Percentiles rank a stretch among this genome's conserved stretches.
Evolutionary conservation across 1,284 basidiomycete species (phyloP).

Genomic region (Cryptococcus deneoformans): DNA sequence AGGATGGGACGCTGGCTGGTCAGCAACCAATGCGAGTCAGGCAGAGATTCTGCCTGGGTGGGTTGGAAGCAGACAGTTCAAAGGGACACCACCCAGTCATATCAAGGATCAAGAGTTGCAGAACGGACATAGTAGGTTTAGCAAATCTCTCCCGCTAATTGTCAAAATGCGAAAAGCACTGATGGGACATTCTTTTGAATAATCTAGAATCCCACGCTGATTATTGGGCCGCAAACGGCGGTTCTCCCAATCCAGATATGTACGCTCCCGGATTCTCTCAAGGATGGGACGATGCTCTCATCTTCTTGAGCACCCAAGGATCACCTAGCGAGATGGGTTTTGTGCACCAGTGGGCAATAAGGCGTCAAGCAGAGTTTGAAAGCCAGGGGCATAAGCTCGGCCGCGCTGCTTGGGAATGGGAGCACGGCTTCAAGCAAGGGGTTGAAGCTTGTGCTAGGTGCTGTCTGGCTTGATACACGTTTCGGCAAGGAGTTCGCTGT

Average conservation of each 20-base stretch:
- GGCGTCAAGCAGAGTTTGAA: conserved; percentile 55
- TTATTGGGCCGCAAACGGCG: conserved; percentile 59
- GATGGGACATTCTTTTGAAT: background rate
- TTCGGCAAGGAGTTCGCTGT: no score
- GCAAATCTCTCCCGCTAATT: background rate
- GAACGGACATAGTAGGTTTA: conserved; percentile 52
- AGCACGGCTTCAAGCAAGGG: conserved; percentile 52
- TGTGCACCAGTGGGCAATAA: conserved; percentile 58
- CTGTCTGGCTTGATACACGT: conserved; percentile 8
- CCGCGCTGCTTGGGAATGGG: conserved; percentile 60
- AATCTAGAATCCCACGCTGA: conserved; percentile 54
- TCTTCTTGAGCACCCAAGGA: conserved; percentile 51
- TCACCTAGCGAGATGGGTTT: conserved; percentile 61
- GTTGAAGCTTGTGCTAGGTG: conserved; percentile 27
- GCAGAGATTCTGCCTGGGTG: conserved; percentile 61
- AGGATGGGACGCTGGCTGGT: conserved; percentile 72
- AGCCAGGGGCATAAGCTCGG: conserved; percentile 45
- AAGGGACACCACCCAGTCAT: conserved; percentile 30
- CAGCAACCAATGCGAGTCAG: conserved; percentile 65
- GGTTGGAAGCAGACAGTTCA: conserved; percentile 47
- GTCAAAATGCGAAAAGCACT: background rate
- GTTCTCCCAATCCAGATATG: conserved; percentile 61
- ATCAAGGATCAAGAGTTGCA: conserved; percentile 49
- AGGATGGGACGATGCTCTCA: conserved; percentile 69
- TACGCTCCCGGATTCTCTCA: conserved; percentile 63